These are phyloP conservation scores for Schizosaccharomyces versatilis DNA, from an alignment of 1,139 yeast genomes.

Conservation along the genomic window DNA sequence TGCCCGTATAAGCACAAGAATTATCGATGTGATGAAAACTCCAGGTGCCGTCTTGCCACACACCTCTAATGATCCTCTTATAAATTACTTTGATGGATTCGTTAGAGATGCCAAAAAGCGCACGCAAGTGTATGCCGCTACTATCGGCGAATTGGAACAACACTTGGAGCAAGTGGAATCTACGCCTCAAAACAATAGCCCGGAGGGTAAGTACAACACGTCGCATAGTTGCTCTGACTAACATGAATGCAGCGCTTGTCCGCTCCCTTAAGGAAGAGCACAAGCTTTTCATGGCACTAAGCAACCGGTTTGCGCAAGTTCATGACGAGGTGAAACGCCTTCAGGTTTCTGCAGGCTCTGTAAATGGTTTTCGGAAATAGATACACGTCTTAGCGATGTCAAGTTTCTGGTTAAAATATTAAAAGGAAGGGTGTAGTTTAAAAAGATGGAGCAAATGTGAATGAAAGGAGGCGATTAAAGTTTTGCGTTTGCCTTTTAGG, in stretches of 20 bases:
- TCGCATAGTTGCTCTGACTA: conserved; percentile 27
- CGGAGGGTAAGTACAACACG: conserved; percentile 14
- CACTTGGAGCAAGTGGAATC: conserved; percentile 50
- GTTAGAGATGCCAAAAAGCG: conserved; percentile 32
- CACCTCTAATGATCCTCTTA: conserved; percentile 25
- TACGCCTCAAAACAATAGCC: conserved; percentile 17
- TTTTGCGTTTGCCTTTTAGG: too few species aligned
- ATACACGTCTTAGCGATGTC: too few species aligned
- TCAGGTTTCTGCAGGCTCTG: not conserved
- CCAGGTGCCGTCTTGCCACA: conserved; percentile 44
- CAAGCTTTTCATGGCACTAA: conserved; percentile 66
- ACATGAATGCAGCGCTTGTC: conserved; percentile 25
- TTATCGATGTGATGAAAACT: conserved; percentile 42
- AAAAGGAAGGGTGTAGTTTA: too few species aligned
- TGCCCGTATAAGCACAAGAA: conserved; percentile 42
- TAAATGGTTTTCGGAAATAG: too few species aligned
- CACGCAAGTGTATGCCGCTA: conserved; percentile 43
- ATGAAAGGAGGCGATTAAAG: too few species aligned
- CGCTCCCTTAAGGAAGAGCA: conserved; percentile 64
- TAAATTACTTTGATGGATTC: conserved; percentile 32
- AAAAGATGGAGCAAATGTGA: too few species aligned
- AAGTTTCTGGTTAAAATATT: too few species aligned
- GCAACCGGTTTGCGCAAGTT: conserved; percentile 71
- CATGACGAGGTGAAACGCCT: conserved; percentile 38
- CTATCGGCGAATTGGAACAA: conserved; percentile 48